Evolutionary conservation across 2,329 filamentous ascomycete species (phyloP), one percentile per base, ranked within the genome.

Genomic region (Onygenales sp.): DNA sequence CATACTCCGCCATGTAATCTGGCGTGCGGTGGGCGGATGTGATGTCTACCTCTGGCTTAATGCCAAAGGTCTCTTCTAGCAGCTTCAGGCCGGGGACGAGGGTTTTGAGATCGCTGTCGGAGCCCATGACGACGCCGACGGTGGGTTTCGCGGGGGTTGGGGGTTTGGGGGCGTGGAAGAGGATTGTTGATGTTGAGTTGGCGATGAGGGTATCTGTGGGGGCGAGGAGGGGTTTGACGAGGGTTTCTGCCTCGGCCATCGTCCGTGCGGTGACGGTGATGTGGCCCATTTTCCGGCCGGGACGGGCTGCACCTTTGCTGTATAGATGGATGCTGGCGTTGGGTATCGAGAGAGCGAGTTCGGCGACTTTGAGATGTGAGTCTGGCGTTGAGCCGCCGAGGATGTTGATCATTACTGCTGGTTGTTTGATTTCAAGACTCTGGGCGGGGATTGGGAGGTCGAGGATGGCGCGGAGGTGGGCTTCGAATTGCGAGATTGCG

Each of bases 271-370:
- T 87, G 39, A 95, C 73, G 0, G 91, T 97, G 60, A 98, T 82
- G 68, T 98, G 93, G 9, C 92, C 92, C 74, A 97, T 97, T 71
- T 97, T 98, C 45, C 93, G 85, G 36, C 88, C 86, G 4, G 88
- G 88, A 62, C 90, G 88, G 31, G 90, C 87, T 46, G 81, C 82
- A 9, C 81, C 82, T 72, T 97, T 97, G 63, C 91, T 91, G 72
- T 98, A 98, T 46, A 96, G 81, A 64, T 98, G 92, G 9, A 96
- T 78, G 51, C 76, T 79, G 39, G 79, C 81, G 52, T 77, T 80
- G 43, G 78, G 79, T 51, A 78, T 76, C 45, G 77, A 73, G 36
- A 84, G 71, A 1, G 85, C 83, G 50, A 71, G 70, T 54, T 77
- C 70, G 10, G 79, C 78, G 52, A 83, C 72, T 46, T 78, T 69